Evolutionary conservation across 345 rosid species (phyloP).

Genomic region (Gossypium thurberi): DNA sequence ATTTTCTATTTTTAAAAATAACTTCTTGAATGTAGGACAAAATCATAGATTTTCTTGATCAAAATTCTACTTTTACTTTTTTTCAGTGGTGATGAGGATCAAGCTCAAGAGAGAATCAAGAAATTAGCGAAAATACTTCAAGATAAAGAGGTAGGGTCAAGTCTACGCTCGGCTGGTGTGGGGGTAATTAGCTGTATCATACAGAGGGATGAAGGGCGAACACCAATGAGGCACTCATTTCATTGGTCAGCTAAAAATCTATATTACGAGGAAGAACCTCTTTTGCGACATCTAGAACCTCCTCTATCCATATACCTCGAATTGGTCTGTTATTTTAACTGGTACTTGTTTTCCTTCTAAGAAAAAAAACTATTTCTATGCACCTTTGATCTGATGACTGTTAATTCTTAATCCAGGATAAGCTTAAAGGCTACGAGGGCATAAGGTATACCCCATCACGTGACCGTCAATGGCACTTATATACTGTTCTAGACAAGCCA

Average conservation of each 20-base stretch:
- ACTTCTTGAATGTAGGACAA: neutral
- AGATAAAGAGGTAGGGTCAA: slow-evolving; percentile 68
- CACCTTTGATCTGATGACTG: slow-evolving; percentile 14
- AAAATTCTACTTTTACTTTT: slow-evolving; percentile 4
- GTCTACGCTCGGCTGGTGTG: slow-evolving; percentile 75
- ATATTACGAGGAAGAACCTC: slow-evolving; percentile 85
- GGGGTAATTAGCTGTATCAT: slow-evolving; percentile 93
- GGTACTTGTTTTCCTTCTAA: neutral
- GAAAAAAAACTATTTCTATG: neutral
- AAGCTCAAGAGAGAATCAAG: slow-evolving; percentile 93
- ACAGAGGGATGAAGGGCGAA: slow-evolving; percentile 97
- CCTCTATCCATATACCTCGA: slow-evolving; percentile 94
- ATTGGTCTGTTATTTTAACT: slow-evolving; percentile 50
- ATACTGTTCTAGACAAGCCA: slow-evolving; percentile 79
- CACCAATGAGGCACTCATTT: slow-evolving; percentile 97
- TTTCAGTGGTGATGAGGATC: slow-evolving; percentile 98
- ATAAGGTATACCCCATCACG: slow-evolving; percentile 71
- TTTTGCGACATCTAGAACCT: slow-evolving; percentile 93
- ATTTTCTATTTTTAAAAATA: neutral
- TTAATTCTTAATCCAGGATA: slow-evolving; percentile 52
- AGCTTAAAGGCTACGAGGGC: slow-evolving; percentile 76
- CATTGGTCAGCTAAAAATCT: slow-evolving; percentile 83
- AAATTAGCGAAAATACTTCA: slow-evolving; percentile 91
- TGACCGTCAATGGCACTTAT: slow-evolving; percentile 95
- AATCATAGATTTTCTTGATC: neutral